Evolutionary conservation across 306 rosid genomes (phyloP), one percentile per base, ranked within the genome.

Genomic region (Casuarina cunninghamiana): DNA sequence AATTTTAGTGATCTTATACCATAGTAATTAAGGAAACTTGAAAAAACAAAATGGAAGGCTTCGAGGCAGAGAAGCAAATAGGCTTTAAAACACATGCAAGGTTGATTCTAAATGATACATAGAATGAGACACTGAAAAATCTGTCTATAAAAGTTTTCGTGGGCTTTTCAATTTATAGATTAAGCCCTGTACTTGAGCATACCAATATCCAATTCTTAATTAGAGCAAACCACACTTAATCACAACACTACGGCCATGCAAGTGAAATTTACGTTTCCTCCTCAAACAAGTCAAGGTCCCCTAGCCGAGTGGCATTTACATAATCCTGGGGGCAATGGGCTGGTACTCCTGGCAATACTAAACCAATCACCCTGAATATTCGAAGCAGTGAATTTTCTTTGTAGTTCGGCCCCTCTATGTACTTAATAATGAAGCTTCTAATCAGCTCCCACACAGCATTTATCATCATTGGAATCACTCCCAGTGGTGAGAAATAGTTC

Each of bases 311-410:
- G 41, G 89, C 69, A 70, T 91, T 93, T 3, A 91, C 89, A 77
- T 93, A 91, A 75, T 93, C 97, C 37, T 88, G 95, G 9, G 93
- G 88, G 82, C 78, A 72, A 21, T 93, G 96, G 17, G 93, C 91
- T 50, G 88, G 50, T 37, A 89, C 3, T 1, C 96, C 97, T 4
- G 93, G 97, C 57, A 89, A 46, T 0, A 86, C 15, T 50, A 91
- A 39, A 46, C 97, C 97, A 9, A 78, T 1, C 41, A 93, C 0
- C 78, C 97, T 90, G 50, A 86, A 32, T 37, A 53, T 5, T 72
- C 84, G 86, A 3, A 90, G 78, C 10, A 91, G 74, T 77, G 70
- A 78, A 21, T 92, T 85, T 84, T 91, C 98, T 80, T 41, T 60
- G 21, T 83, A 93, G 4, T 81, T 83, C 1, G 87, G 45, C 55